Evolutionary conservation across 2,329 filamentous ascomycete species (phyloP), one percentile per base, ranked within the genome.

Genomic region (Fusarium falciforme): DNA sequence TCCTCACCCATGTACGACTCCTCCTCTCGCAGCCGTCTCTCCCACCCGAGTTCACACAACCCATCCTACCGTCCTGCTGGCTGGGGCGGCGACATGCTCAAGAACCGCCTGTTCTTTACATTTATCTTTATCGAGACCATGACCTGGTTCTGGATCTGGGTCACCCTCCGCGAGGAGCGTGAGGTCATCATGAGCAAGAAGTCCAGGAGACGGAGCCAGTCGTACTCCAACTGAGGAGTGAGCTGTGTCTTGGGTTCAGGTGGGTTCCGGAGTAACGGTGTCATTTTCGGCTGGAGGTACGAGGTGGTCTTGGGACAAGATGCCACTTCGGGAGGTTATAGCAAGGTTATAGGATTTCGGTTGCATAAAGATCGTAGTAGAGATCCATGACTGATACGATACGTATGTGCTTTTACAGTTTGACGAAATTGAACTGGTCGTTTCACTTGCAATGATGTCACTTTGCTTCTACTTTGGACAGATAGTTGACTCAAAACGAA

Each of bases 71-170:
- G 80, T 61, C 81, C 84, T 36, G 79, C 81, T 58, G 78, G 81
- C 79, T 88, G 82, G 87, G 91, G 84, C 72, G 86, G 90, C 59
- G 92, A 95, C 71, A 89, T 89, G 27, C 83, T 98, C 77, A 94
- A 95, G 85, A 97, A 97, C 80, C 90, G 94, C 60, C 85, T 97
- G 44, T 90, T 97, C 44, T 97, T 98, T 80, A 91, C 93, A 0
- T 96, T 94, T 83, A 91, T 91, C 10, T 96, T 98, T 78, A 80
- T 97, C 79, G 95, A 98, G 85, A 90, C 94, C 81, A 87, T 94
- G 75, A 89, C 89, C 70, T 98, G 95, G 94, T 95, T 97, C 82
- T 98, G 95, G 95, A 91, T 90, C 27, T 94, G 91, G 87, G 87
- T 92, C 33, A 93, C 90, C 6, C 81, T 94, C 76, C 86, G 90